Evolutionary conservation across 495 filamentous ascomycete species (phyloP), one percentile per base, ranked within the genome.

Genomic region (Trichoderma asperelloides): DNA sequence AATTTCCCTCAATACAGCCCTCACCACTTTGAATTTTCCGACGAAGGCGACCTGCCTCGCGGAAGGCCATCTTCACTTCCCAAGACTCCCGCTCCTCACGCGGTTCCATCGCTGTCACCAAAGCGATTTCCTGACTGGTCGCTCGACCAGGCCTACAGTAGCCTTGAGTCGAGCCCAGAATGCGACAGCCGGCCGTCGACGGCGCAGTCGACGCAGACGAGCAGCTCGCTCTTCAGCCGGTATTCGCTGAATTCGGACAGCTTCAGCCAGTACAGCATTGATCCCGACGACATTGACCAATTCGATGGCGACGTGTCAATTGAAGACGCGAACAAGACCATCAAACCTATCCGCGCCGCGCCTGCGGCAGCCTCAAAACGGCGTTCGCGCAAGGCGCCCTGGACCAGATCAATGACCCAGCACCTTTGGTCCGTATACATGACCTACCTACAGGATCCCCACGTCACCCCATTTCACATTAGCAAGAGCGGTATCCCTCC

Each of bases 371-470:
- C 55, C 28, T 39, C 65, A 18, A 67, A 62, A 30, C 18, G 65
- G 40, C 69, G 75, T 62, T 65, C 69, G 51, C 75, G 79, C 66
- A 83, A 78, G 69, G 80, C 79, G 8, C 80, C 80, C 1, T 98
- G 93, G 93, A 96, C 91, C 2, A 84, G 88, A 60, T 89, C 92
- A 23, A 96, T 96, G 91, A 93, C 93, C 76, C 87, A 88, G 43
- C 95, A 98, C 73, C 77, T 98, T 37, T 98, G 96, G 96, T 87
- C 90, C 41, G 93, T 90, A 2, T 98, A 96, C 73, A 80, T 91
- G 70, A 75, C 90, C 12, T 98, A 97, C 73, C 80, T 97, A 13
- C 89, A 93, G 70, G 92, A 98, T 74, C 93, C 95, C 40, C 92
- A 89, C 12, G 89, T 96, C 33, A 98, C 95, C 2, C 95, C 95